Percentiles rank a stretch among this genome's conserved stretches.
phyloP scores from a whole-genome alignment of 1,284 basidiomycete genomes.

The Abortiporus biennis region DNA sequence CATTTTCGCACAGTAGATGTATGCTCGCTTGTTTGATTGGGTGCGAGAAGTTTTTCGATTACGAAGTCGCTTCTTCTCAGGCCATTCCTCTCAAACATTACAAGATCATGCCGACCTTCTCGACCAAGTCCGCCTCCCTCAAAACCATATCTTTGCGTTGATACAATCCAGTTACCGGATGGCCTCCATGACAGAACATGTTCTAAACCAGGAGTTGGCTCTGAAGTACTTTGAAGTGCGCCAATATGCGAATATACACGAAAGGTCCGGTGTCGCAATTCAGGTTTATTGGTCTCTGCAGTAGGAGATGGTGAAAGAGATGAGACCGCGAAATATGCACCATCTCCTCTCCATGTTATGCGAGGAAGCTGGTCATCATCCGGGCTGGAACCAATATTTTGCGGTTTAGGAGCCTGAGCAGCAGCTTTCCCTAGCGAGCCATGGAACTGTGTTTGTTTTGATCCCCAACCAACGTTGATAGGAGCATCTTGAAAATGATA shows the following conservation, averaged over 20 bases:
- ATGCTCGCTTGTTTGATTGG: not conserved
- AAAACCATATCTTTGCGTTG: constrained; percentile 70
- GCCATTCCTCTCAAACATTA: constrained; percentile 96
- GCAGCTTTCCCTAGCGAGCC: constrained; percentile 91
- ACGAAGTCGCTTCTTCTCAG: constrained; percentile 86
- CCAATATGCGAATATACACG: constrained; percentile 83
- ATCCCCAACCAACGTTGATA: constrained; percentile 97
- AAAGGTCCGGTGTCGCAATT: constrained; percentile 45
- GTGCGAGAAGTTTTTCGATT: constrained; percentile 12
- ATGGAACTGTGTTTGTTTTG: constrained; percentile 96
- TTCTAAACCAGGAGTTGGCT: constrained; percentile 80
- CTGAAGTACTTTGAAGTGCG: constrained; percentile 79
- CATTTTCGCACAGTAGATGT: constrained; percentile 28
- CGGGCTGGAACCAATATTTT: constrained; percentile 45
- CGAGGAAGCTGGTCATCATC: constrained; percentile 73
- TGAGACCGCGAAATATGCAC: constrained; percentile 83
- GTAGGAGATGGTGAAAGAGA: constrained; percentile 40
- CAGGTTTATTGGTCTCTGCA: constrained; percentile 13
- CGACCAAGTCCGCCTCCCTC: constrained; percentile 65
- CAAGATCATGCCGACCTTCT: constrained; percentile 75
- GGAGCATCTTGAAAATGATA: constrained; percentile 57
- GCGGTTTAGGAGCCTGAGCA: constrained; percentile 49
- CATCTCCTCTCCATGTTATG: constrained; percentile 93
- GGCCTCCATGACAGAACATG: constrained; percentile 84
- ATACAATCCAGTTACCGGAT: constrained; percentile 81